These are phyloP conservation scores for Aureobasidium sp. DNA, from an alignment of 2,329 filamentous ascomycete species.

Conservation along the genomic window DNA sequence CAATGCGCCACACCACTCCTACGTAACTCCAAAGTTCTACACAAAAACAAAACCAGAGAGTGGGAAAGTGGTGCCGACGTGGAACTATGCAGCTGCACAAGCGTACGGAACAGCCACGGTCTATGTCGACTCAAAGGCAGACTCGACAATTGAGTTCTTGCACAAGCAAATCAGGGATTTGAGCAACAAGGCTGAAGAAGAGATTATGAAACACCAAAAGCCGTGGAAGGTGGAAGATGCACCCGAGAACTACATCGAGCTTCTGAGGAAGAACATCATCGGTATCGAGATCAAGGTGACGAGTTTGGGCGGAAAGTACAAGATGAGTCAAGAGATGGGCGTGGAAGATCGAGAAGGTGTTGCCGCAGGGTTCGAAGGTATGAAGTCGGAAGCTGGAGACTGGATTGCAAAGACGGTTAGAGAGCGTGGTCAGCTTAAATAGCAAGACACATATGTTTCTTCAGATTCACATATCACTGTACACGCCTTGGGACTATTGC, in stretches of 20 bases:
- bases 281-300: constrained; percentile 51
- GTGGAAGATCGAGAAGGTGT: constrained; percentile 51
- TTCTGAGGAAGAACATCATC: constrained; percentile 30
- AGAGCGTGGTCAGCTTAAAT: constrained; percentile 3
- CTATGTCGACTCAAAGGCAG: constrained; percentile 44
- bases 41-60: constrained; percentile 56
- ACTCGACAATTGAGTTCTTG: constrained; percentile 44
- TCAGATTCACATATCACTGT: not conserved
- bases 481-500: not conserved
- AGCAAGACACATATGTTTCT: not conserved
- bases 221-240: constrained; percentile 55
- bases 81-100: constrained; percentile 63
- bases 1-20: constrained; percentile 52
- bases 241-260: constrained; percentile 48
- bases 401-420: constrained; percentile 15
- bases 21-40: constrained; percentile 65
- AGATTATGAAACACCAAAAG: constrained; percentile 49
- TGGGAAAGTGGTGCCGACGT: constrained; percentile 63
- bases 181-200: constrained; percentile 43
- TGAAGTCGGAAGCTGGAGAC: constrained; percentile 33
- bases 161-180: constrained; percentile 48
- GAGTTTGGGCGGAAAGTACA: constrained; percentile 54
- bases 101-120: constrained; percentile 53
- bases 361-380: constrained; percentile 46
- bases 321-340: constrained; percentile 58